Percentiles rank a stretch among this genome's conserved stretches.
Evolutionary conservation across 768 basidiomycete genomes (phyloP).

Genomic region (Boletus reticulatus): DNA sequence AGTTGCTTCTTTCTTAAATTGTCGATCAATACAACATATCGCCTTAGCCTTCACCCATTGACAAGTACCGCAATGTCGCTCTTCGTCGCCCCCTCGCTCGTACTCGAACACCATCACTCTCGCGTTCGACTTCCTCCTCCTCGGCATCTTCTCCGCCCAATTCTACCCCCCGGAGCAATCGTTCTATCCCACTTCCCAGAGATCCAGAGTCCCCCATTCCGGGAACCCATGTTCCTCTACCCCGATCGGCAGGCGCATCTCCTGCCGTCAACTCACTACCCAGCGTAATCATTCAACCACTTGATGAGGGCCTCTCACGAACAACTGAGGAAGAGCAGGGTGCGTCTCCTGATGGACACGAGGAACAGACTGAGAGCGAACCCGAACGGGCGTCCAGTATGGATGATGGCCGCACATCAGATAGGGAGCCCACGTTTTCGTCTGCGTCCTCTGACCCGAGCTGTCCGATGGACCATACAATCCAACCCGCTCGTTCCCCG

Average conservation of each 20-base stretch:
- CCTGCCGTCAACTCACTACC: slow-evolving; percentile 39
- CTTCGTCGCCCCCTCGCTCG: slow-evolving; percentile 51
- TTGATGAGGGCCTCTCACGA: slow-evolving; percentile 14
- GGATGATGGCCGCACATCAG: slow-evolving; percentile 27
- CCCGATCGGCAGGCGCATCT: slow-evolving; percentile 49
- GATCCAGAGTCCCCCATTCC: slow-evolving; percentile 48
- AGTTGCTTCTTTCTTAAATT: slow-evolving; percentile 11
- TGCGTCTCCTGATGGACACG: neutral
- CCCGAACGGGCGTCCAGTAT: slow-evolving; percentile 19
- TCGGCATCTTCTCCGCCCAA: slow-evolving; percentile 54
- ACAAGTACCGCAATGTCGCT: slow-evolving; percentile 63
- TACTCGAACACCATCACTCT: slow-evolving; percentile 64
- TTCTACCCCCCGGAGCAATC: slow-evolving; percentile 61
- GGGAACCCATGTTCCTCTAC: slow-evolving; percentile 48
- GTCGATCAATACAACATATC: neutral
- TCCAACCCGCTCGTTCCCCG: slow-evolving; percentile 32
- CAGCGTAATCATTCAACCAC: slow-evolving; percentile 22
- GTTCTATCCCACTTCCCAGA: slow-evolving; percentile 39
- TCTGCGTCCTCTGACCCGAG: slow-evolving; percentile 52
- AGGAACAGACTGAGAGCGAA: slow-evolving; percentile 20
- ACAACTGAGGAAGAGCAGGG: slow-evolving; percentile 14
- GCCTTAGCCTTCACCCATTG: slow-evolving; percentile 57
- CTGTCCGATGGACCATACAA: slow-evolving; percentile 30
- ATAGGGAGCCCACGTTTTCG: slow-evolving; percentile 66
- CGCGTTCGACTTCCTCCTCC: slow-evolving; percentile 56